Base-by-base conservation (phyloP, 2,329 filamentous ascomycete genomes). In the Fusarium cyanostomum region DNA sequence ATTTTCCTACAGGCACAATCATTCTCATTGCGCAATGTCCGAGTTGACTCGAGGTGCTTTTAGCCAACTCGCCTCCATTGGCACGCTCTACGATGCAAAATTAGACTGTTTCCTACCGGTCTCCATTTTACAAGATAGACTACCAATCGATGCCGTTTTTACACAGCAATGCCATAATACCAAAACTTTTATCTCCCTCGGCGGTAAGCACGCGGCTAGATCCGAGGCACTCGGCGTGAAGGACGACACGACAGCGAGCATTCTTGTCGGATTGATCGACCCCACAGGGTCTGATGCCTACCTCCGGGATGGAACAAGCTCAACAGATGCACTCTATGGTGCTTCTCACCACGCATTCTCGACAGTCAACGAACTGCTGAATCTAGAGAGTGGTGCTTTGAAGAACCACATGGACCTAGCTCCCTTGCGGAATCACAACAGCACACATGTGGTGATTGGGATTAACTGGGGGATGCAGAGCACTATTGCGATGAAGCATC, bases 61-160 rank as follows among this genome's bases (percentile, higher is more conserved):
- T 16, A 43, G 56, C 4, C 53, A 61, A 5, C 8, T 43, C 12
- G 63, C 59, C 2, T 7, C 52, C 1, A 51, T 68, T 1, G 60
- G 66, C 1, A 59, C 66, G 1, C 15, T 68, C 26, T 68, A 68
- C n/a, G 52, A 69, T 11, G 56, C 56, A 4, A 55, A 24, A 4
- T 21, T 39, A 10, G 66, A 63, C 8, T 24, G 30, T 4, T 68
- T 68, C 3, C 51, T 69, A 7, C 6, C 37, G 0, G 43, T 33
- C 1, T 65, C 63, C 1, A 13, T 64, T 8, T 12, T 67, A 2
- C 43, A 38, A 12, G 8, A 18, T 1, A 24, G 11, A 1, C 10
- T 7, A 0, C 42, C 41, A 1, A 12, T 10, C 8, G 41, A 24
- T 4, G 7, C 6, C 1, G 8, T 52, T 7, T 35, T 34, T 8